phyloP scores from a whole-genome alignment of 768 basidiomycete genomes.

The Rhizopogon rudus region DNA sequence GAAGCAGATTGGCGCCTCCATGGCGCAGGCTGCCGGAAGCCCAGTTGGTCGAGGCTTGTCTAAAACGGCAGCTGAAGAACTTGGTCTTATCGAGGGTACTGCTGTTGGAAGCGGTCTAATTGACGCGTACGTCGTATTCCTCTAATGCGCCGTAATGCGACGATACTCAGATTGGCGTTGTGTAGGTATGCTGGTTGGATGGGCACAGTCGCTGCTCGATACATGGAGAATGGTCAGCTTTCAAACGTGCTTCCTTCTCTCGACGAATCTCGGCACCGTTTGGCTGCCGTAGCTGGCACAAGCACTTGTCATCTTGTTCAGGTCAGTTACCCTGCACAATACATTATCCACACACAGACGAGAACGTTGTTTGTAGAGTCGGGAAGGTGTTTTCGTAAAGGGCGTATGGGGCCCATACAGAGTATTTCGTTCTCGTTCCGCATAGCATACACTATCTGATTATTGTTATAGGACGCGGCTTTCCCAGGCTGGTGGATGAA shows the following conservation, averaged over 20 bases:
- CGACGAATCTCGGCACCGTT: slow-evolving; percentile 71
- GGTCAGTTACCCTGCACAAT: slow-evolving; percentile 31
- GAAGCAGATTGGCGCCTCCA: slow-evolving; percentile 65
- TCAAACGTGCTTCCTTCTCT: slow-evolving; percentile 53
- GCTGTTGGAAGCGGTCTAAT: slow-evolving; percentile 94
- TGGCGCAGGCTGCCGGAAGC: slow-evolving; percentile 74
- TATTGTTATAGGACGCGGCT: slow-evolving; percentile 58
- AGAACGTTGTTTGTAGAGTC: slow-evolving; percentile 46
- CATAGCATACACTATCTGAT: slow-evolving; percentile 8
- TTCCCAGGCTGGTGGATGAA: slow-evolving; percentile 99
- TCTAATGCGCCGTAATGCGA: background rate
- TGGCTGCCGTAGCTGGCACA: slow-evolving; percentile 94
- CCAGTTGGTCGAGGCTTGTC: slow-evolving; percentile 85
- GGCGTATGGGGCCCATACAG: slow-evolving; percentile 94
- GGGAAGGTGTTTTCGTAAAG: slow-evolving; percentile 77
- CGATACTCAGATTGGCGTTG: background rate
- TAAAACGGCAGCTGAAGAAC: slow-evolving; percentile 71
- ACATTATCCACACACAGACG: background rate
- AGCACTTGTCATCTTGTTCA: slow-evolving; percentile 95
- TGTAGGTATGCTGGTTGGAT: slow-evolving; percentile 91
- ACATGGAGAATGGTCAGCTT: slow-evolving; percentile 47
- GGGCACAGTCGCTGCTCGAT: slow-evolving; percentile 86
- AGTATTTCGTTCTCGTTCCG: slow-evolving; percentile 28
- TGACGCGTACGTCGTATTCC: slow-evolving; percentile 62
- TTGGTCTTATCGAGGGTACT: slow-evolving; percentile 82